A percentile compares a stretch with the other conserved stretches of the same genome.
phyloP scores from a whole-genome alignment of 345 rosid species.

The Eucalyptus grandis region DNA sequence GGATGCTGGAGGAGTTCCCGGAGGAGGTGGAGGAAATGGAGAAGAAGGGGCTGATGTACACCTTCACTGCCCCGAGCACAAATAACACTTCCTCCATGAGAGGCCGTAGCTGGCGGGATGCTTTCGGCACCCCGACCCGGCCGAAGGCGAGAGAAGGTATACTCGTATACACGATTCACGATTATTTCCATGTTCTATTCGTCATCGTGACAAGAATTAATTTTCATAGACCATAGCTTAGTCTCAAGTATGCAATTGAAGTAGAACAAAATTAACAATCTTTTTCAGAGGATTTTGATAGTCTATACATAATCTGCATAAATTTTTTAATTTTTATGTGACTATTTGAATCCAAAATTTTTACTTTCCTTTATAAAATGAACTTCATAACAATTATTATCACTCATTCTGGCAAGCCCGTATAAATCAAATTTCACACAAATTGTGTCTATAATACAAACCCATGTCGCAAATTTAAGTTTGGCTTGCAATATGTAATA shows the following conservation, averaged over 20 bases:
- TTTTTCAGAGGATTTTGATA: background rate
- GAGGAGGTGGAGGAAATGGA: conserved; percentile 52
- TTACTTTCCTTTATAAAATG: background rate
- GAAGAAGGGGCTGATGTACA: conserved; percentile 34
- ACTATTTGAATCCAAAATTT: background rate
- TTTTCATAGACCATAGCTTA: background rate
- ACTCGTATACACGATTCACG: background rate
- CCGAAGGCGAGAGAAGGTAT: conserved; percentile 42
- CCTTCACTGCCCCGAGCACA: conserved; percentile 31
- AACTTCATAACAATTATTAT: background rate
- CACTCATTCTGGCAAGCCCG: background rate
- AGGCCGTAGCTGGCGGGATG: conserved; percentile 63
- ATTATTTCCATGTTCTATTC: background rate
- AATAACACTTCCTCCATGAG: conserved; percentile 43
- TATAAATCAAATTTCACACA: background rate
- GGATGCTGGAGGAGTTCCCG: conserved; percentile 51
- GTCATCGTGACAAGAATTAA: background rate
- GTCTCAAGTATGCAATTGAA: background rate
- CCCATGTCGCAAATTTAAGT: background rate
- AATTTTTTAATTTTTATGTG: background rate
- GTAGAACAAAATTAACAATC: background rate
- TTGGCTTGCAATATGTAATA: background rate
- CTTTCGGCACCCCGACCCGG: conserved; percentile 37
- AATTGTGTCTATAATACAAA: background rate
- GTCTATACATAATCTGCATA: background rate